These are phyloP conservation scores for Mycogone perniciosa DNA, from an alignment of 2,329 filamentous ascomycete genomes.

Conservation along the genomic window DNA sequence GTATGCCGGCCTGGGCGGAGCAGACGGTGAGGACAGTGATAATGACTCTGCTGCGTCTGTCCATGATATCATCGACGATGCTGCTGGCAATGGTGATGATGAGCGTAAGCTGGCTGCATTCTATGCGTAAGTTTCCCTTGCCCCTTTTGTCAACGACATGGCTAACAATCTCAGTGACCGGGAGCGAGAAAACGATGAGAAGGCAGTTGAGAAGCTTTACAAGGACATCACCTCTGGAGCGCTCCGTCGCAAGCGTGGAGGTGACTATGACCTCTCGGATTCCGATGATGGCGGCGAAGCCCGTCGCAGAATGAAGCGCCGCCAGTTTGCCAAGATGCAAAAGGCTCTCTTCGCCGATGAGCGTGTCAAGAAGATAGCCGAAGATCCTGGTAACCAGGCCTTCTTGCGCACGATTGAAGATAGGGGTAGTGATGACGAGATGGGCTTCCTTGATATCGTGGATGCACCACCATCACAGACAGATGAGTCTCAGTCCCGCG, in stretches of 20 bases:
- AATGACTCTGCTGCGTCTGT: conserved; percentile 64
- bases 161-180: conserved; percentile 54
- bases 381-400: conserved; percentile 81
- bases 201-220: conserved; percentile 83
- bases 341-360: conserved; percentile 84
- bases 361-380: conserved; percentile 81
- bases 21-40: conserved; percentile 79
- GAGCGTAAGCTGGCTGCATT: conserved; percentile 78
- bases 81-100: conserved; percentile 67
- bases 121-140: conserved; percentile 67
- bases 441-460: conserved; percentile 61
- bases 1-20: conserved; percentile 88
- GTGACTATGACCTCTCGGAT: conserved; percentile 80
- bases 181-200: conserved; percentile 74
- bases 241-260: conserved; percentile 74
- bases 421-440: conserved; percentile 65
- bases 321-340: conserved; percentile 86
- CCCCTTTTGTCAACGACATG: not conserved
- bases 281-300: conserved; percentile 82
- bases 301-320: conserved; percentile 71
- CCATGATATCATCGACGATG: conserved; percentile 86
- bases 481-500: conserved; percentile 32
- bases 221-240: conserved; percentile 87
- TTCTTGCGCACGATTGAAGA: conserved; percentile 91
- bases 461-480: conserved; percentile 24